These are phyloP conservation scores for Candida ascalaphidarum DNA, from an alignment of 805 yeast genomes.

Conservation along the genomic window DNA sequence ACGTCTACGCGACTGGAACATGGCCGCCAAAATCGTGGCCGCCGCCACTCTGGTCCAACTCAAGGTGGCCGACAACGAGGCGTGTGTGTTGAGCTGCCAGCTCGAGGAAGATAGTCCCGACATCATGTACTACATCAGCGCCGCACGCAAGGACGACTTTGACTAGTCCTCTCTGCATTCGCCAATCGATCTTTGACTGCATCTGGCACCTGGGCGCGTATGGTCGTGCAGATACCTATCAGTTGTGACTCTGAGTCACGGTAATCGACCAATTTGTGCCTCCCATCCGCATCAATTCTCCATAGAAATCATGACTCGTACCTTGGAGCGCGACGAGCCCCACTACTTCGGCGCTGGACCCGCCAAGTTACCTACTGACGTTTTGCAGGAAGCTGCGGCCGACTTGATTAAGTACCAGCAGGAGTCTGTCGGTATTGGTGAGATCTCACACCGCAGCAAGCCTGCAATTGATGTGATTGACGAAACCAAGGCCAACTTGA, in stretches of 20 bases:
- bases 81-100: slow-evolving; percentile 58
- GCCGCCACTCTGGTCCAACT: slow-evolving; percentile 54
- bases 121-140: slow-evolving; percentile 52
- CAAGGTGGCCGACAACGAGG: slow-evolving; percentile 47
- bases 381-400: slow-evolving; percentile 77
- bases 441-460: slow-evolving; percentile 88
- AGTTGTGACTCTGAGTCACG: no score
- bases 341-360: slow-evolving; percentile 99
- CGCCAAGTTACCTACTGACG: slow-evolving; percentile 78
- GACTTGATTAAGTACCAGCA: slow-evolving; percentile 69
- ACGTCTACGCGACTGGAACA: slow-evolving; percentile 57
- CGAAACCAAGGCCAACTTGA: slow-evolving; percentile 61
- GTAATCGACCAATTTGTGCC: no score
- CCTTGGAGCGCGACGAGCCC: slow-evolving; percentile 60
- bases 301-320: no score
- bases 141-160: background rate
- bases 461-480: slow-evolving; percentile 75
- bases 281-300: no score
- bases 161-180: no score
- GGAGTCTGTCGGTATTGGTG: slow-evolving; percentile 84
- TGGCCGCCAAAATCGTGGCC: slow-evolving; percentile 53
- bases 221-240: no score
- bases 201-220: no score
- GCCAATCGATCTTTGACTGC: no score
- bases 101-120: slow-evolving; percentile 62